Evolutionary conservation across 352 stramenopile genomes (phyloP), one percentile per base, ranked within the genome.

Genomic region (Pythium myriotylum): DNA sequence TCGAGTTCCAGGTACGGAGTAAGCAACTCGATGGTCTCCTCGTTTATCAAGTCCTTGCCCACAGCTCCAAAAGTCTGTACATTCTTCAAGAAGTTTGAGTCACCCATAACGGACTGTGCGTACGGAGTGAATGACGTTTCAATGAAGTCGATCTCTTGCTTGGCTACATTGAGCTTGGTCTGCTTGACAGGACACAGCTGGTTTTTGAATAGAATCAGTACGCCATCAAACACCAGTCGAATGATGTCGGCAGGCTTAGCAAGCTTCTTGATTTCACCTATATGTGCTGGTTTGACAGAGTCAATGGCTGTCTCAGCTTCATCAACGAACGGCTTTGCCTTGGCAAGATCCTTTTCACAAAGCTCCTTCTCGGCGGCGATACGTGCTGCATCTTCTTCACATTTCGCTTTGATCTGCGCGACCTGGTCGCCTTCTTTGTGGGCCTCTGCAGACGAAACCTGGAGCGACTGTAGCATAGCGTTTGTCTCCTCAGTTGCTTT

Each of bases 21-120:
- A 17, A 99, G 81, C 16, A 99, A 89, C 74, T 99, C 97, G 57
- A 99, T 98, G 2, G 96, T 99, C 67, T 99, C 97, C 76, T 99
- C 96, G 59, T 99, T 99, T 76, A 99, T 99, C 68, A 97, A 84
- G 73, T 99, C 96, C 59, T 99, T 99, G 23, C 96, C 96, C 26
- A 96, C 87, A 0, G 89, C 88, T 42, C 94, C 96, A 70, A 99
- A 99, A 32, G 88, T 97, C 64, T 98, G 84, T 23, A 99, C 84
- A 54, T 98, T 97, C 62, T 96, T 97, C 6, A 99, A 71, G 75
- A 99, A 99, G 66, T 97, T 97, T 12, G 94, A 94, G 73, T 98
- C 95, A 50, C 90, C 95, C 91, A 99, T 97, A 76, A 99, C 95
- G 14, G 83, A 92, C 60, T 98, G 88, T 7, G 92, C 96, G 52